These are phyloP conservation scores for Areca catechu DNA, from an alignment of 176 grass and related monocot genomes.

Conservation along the genomic window DNA sequence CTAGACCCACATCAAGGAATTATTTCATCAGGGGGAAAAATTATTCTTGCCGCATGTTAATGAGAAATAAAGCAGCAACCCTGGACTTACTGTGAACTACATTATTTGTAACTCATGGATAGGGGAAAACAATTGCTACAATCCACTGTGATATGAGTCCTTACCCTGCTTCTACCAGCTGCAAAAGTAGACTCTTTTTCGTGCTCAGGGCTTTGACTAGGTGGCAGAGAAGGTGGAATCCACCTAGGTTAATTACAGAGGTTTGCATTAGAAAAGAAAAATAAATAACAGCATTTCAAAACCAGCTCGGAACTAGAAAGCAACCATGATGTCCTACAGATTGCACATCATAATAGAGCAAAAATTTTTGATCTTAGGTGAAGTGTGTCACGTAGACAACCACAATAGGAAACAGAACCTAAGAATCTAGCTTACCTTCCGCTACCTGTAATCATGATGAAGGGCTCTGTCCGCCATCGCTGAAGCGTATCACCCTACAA, in stretches of 20 bases:
- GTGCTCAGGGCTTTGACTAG: constrained; percentile 64
- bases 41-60: neutral
- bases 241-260: constrained; percentile 29
- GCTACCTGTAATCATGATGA: constrained; percentile 96
- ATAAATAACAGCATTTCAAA: no score
- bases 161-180: constrained; percentile 92
- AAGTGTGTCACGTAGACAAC: no score
- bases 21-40: neutral
- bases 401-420: no score
- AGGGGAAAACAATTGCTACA: constrained; percentile 1
- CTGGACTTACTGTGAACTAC: no score
- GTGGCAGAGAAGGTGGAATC: constrained; percentile 67
- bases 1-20: constrained; percentile 24
- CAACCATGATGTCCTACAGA: no score
- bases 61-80: no score
- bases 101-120: neutral
- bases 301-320: no score
- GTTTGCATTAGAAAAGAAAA: no score
- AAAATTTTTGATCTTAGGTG: no score
- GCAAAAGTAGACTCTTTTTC: constrained; percentile 76
- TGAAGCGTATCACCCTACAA: constrained; percentile 94
- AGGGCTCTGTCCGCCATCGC: constrained; percentile 90
- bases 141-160: constrained; percentile 14
- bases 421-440: constrained; percentile 49
- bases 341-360: no score